These are phyloP conservation scores for Albugo laibachii DNA, from an alignment of 352 stramenopile species.

Conservation along the genomic window DNA sequence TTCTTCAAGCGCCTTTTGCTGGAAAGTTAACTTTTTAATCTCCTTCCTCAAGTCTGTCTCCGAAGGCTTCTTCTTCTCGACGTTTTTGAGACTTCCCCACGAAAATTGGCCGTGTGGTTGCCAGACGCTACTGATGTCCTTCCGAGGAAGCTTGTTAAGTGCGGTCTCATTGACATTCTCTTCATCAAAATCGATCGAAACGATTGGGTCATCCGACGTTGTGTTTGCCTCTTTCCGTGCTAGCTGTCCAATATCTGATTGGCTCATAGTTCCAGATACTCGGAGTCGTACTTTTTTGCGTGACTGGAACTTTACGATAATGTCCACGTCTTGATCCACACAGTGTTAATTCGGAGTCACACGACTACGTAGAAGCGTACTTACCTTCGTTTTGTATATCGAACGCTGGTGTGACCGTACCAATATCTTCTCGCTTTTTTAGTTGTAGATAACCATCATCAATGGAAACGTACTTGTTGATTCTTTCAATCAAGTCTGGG, in stretches of 20 bases:
- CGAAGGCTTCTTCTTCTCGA: background rate
- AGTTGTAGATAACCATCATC: slow-evolving; percentile 21
- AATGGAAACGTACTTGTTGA: slow-evolving; percentile 45
- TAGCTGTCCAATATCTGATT: slow-evolving; percentile 39
- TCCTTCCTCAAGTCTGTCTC: slow-evolving; percentile 20
- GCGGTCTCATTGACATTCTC: slow-evolving; percentile 7
- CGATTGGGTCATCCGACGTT: slow-evolving; percentile 21
- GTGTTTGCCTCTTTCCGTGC: slow-evolving; percentile 21
- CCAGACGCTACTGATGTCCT: background rate
- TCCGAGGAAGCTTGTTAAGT: slow-evolving; percentile 5
- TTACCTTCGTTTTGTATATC: slow-evolving; percentile 46
- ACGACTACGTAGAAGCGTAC: slow-evolving; percentile 5
- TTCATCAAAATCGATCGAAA: slow-evolving; percentile 42
- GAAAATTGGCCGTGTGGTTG: slow-evolving; percentile 1
- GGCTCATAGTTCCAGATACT: slow-evolving; percentile 26
- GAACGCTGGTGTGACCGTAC: slow-evolving; percentile 24
- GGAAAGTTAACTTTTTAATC: slow-evolving; percentile 29
- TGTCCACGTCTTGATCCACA: slow-evolving; percentile 15
- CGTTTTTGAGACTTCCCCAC: background rate
- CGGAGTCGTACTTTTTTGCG: slow-evolving; percentile 27
- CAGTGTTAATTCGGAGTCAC: background rate
- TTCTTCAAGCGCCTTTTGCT: slow-evolving; percentile 39
- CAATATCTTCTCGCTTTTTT: slow-evolving; percentile 44
- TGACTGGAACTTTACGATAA: slow-evolving; percentile 38
- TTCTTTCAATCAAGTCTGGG: slow-evolving; percentile 41